phyloP scores from a whole-genome alignment of 345 rosid species.

The Chamaenerion angustifolium region DNA sequence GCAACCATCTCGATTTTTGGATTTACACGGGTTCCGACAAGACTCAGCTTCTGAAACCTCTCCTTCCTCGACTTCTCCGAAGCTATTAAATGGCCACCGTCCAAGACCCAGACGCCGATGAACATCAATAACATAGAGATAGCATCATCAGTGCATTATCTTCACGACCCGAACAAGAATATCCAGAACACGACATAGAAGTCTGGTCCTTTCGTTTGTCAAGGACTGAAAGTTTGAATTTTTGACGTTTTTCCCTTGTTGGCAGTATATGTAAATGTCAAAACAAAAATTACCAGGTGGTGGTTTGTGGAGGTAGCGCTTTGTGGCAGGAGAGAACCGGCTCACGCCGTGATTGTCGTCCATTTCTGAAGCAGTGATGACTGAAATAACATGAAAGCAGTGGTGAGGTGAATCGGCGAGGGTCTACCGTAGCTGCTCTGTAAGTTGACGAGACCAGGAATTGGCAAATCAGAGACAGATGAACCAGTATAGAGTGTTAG shows the following conservation, averaged over 20 bases:
- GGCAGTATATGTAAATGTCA: no score
- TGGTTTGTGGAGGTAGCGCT: constrained; percentile 33
- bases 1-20: no score
- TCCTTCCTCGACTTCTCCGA: constrained; percentile 45
- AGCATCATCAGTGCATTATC: background rate
- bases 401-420: constrained; percentile 5
- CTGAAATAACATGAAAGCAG: constrained; percentile 6
- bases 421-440: background rate
- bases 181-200: no score
- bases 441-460: constrained; percentile 1
- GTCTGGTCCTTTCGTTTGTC: no score
- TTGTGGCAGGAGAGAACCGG: constrained; percentile 23
- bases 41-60: constrained; percentile 35
- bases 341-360: constrained; percentile 50
- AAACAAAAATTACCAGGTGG: constrained; percentile 23
- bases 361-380: constrained; percentile 26
- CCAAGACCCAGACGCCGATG: constrained; percentile 8
- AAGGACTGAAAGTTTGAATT: no score
- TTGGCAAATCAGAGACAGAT: background rate
- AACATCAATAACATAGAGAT: constrained; percentile 5
- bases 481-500: background rate
- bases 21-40: constrained; percentile 16
- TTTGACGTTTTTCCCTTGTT: no score
- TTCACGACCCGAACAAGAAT: no score
- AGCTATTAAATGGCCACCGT: constrained; percentile 19